These are phyloP conservation scores for Musa itinerans DNA, from an alignment of 176 grass and related monocot species.

Conservation along the genomic window DNA sequence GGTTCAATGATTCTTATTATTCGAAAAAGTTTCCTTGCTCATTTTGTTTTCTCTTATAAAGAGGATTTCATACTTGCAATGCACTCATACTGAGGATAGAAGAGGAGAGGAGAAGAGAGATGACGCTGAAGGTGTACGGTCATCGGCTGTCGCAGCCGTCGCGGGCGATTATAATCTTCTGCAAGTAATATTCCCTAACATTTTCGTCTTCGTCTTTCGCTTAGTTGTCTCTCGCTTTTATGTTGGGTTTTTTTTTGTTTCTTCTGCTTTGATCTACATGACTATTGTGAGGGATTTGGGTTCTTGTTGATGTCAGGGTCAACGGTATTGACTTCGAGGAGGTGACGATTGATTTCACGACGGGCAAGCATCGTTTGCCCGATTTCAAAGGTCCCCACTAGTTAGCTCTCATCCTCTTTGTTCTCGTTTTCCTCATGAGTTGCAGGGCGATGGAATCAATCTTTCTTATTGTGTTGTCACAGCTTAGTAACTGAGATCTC, in stretches of 20 bases:
- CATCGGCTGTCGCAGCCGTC: constrained; percentile 72
- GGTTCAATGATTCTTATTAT: too few species aligned
- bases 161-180: constrained; percentile 67
- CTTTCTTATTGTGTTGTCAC: background rate
- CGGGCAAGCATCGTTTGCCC: constrained; percentile 36
- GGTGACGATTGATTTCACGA: constrained; percentile 56
- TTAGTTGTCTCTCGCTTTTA: background rate
- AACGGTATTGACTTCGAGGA: constrained; percentile 76
- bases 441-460: background rate
- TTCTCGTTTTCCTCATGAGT: too few species aligned
- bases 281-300: constrained; percentile 5
- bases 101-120: background rate
- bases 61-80: too few species aligned
- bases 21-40: too few species aligned
- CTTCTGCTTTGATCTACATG: background rate
- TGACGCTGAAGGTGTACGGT: constrained; percentile 56
- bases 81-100: too few species aligned
- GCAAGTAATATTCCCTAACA: constrained; percentile 30
- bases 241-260: background rate
- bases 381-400: constrained; percentile 44
- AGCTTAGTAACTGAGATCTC: background rate
- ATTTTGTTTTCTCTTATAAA: too few species aligned
- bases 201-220: background rate
- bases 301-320: constrained; percentile 22
- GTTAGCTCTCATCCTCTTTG: background rate